Evolutionary conservation across 768 basidiomycete genomes (phyloP).

Genomic region (Favolaschia claudopus): DNA sequence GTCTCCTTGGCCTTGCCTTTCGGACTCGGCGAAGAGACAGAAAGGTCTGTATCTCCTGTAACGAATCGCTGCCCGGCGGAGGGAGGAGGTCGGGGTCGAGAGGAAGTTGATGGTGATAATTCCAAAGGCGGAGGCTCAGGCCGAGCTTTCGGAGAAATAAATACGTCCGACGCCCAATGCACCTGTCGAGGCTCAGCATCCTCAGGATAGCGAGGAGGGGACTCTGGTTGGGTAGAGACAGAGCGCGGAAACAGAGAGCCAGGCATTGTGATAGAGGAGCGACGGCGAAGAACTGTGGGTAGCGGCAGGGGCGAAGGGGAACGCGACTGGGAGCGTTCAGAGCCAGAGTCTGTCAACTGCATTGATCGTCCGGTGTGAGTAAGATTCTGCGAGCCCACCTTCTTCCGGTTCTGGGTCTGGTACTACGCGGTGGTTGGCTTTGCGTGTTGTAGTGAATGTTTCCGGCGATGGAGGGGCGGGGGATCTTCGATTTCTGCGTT

Average conservation of each 20-base stretch:
- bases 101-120: slow-evolving; percentile 33
- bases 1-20: slow-evolving; percentile 24
- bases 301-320: slow-evolving; percentile 43
- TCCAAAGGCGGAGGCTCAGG: slow-evolving; percentile 22
- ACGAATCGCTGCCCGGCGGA: slow-evolving; percentile 60
- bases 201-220: slow-evolving; percentile 23
- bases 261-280: slow-evolving; percentile 73
- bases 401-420: slow-evolving; percentile 22
- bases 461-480: slow-evolving; percentile 12
- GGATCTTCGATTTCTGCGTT: slow-evolving; percentile 14
- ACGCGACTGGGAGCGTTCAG: slow-evolving; percentile 19
- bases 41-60: slow-evolving; percentile 55
- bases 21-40: slow-evolving; percentile 58
- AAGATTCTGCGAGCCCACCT: neutral
- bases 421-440: slow-evolving; percentile 25
- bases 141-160: slow-evolving; percentile 21
- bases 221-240: slow-evolving; percentile 63
- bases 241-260: slow-evolving; percentile 81
- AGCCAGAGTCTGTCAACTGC: slow-evolving; percentile 9
- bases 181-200: slow-evolving; percentile 44
- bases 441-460: slow-evolving; percentile 8
- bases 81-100: slow-evolving; percentile 41
- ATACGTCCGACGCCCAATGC: slow-evolving; percentile 42
- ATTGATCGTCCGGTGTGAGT: slow-evolving; percentile 7
- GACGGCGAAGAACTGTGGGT: slow-evolving; percentile 43